These are phyloP conservation scores for Chaetoscypha palmicola DNA, from an alignment of 2,329 filamentous ascomycete species.

Conservation along the genomic window DNA sequence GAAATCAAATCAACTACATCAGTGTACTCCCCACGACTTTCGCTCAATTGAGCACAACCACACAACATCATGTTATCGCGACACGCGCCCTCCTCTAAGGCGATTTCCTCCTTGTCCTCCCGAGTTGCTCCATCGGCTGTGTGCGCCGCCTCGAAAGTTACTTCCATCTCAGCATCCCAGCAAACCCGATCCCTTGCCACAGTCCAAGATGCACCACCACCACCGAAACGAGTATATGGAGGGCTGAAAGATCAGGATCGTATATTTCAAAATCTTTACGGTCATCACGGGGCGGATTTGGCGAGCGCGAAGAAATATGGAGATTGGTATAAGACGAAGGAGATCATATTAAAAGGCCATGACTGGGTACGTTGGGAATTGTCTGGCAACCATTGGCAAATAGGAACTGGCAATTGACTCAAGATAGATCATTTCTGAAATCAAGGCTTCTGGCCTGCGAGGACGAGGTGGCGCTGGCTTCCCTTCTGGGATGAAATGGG, in stretches of 20 bases:
- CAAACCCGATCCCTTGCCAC: slow-evolving; percentile 71
- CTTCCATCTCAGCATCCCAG: slow-evolving; percentile 37
- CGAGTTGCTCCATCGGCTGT: slow-evolving; percentile 28
- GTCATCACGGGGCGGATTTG: slow-evolving; percentile 82
- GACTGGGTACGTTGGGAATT: slow-evolving; percentile 60
- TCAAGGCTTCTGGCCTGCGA: slow-evolving; percentile 93
- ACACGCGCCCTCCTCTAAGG: slow-evolving; percentile 30
- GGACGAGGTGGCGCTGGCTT: slow-evolving; percentile 97
- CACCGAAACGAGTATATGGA: slow-evolving; percentile 66
- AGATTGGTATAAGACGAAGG: slow-evolving; percentile 99
- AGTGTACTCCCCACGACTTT: slow-evolving; percentile 11
- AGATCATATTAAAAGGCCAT: slow-evolving; percentile 93
- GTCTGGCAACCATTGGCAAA: slow-evolving; percentile 1
- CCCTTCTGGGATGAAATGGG: slow-evolving; percentile 98
- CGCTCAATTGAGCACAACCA: slow-evolving; percentile 32
- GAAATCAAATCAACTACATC: slow-evolving; percentile 14
- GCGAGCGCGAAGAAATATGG: slow-evolving; percentile 96
- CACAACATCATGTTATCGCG: slow-evolving; percentile 32
- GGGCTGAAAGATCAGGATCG: slow-evolving; percentile 93
- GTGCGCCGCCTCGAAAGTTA: slow-evolving; percentile 22
- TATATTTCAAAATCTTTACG: slow-evolving; percentile 98
- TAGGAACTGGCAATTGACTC: slow-evolving; percentile 16
- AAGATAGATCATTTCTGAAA: slow-evolving; percentile 78
- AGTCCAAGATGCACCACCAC: slow-evolving; percentile 64
- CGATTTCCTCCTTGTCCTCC: slow-evolving; percentile 26